Percentiles rank a stretch among this genome's conserved stretches.
These are phyloP conservation scores for Scleroderma bovista DNA, from an alignment of 768 basidiomycete species.

Conservation along the genomic window DNA sequence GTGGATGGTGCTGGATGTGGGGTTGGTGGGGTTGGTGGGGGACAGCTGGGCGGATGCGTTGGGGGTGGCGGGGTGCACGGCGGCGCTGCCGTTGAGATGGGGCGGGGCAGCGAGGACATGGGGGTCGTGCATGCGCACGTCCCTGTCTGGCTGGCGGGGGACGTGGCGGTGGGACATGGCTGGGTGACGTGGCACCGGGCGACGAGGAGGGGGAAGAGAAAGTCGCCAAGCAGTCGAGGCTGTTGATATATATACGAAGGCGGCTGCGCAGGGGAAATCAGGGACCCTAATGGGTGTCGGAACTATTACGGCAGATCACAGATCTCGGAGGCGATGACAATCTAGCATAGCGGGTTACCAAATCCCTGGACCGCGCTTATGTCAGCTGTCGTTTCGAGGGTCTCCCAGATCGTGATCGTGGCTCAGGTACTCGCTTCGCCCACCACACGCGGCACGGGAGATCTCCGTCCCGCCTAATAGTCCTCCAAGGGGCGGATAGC, in stretches of 20 bases:
- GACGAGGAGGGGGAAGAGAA: slow-evolving; percentile 45
- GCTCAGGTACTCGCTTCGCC: slow-evolving; percentile 16
- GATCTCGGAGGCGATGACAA: slow-evolving; percentile 5
- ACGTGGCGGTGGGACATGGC: slow-evolving; percentile 59
- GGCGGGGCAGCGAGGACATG: slow-evolving; percentile 31
- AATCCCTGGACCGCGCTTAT: too few relatives aligned
- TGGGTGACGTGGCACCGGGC: slow-evolving; percentile 22
- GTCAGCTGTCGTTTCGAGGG: slow-evolving; percentile 28
- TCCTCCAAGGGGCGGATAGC: neutral
- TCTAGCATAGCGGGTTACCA: neutral
- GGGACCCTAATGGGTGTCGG: slow-evolving; percentile 28
- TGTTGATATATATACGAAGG: slow-evolving; percentile 55
- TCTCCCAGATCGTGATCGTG: slow-evolving; percentile 16
- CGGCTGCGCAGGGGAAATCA: slow-evolving; percentile 38
- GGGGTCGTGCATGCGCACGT: slow-evolving; percentile 60
- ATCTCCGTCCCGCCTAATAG: slow-evolving; percentile 17
- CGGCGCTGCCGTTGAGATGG: slow-evolving; percentile 49
- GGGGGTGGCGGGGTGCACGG: slow-evolving; percentile 41
- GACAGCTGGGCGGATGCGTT: too few relatives aligned
- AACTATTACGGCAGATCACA: slow-evolving; percentile 26
- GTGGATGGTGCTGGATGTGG: slow-evolving; percentile 50
- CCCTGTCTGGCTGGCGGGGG: slow-evolving; percentile 54
- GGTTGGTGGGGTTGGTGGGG: slow-evolving; percentile 29
- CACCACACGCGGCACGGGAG: slow-evolving; percentile 13
- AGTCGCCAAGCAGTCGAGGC: slow-evolving; percentile 37